phyloP scores from a whole-genome alignment of 164 flowering plant species.

The Nymphaea colorata region DNA sequence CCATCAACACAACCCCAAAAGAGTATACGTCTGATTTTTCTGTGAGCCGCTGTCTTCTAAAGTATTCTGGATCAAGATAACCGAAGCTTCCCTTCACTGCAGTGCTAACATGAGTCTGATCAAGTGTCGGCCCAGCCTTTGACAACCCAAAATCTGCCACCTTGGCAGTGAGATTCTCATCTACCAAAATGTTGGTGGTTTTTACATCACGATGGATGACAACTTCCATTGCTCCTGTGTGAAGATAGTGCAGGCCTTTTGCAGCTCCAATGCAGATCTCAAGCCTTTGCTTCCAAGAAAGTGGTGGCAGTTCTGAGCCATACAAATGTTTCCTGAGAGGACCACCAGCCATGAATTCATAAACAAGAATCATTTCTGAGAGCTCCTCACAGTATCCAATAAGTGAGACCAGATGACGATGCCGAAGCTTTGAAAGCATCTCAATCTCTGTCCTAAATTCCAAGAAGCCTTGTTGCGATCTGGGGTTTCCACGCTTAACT shows the following conservation, averaged over 20 bases:
- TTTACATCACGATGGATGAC: conserved; percentile 48
- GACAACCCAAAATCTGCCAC: conserved; percentile 47
- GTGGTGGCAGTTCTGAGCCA: conserved; percentile 27
- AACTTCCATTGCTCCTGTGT: conserved; percentile 38
- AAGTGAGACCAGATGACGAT: conserved; percentile 41
- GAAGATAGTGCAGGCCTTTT: conserved; percentile 48
- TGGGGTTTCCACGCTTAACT: conserved; percentile 36
- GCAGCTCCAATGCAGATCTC: conserved; percentile 50
- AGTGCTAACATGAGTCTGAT: conserved; percentile 46
- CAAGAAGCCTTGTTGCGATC: conserved; percentile 32
- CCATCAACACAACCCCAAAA: conserved; percentile 40
- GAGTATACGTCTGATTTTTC: conserved; percentile 40
- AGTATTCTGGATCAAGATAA: conserved; percentile 49
- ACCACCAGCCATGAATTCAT: conserved; percentile 42
- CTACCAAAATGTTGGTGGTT: conserved; percentile 38
- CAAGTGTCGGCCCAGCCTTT: conserved; percentile 33
- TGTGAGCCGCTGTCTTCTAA: conserved; percentile 34
- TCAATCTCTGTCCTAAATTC: conserved; percentile 43
- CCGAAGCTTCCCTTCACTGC: conserved; percentile 39
- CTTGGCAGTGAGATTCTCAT: conserved; percentile 31
- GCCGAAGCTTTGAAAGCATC: conserved; percentile 40
- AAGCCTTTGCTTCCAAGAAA: conserved; percentile 41
- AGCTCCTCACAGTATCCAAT: conserved; percentile 44
- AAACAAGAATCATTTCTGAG: conserved; percentile 44
- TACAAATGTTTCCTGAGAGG: conserved; percentile 37